Conservation (phyloP, 2,329 filamentous ascomycete genomes). For the Rhynchosporium graminicola region DNA sequence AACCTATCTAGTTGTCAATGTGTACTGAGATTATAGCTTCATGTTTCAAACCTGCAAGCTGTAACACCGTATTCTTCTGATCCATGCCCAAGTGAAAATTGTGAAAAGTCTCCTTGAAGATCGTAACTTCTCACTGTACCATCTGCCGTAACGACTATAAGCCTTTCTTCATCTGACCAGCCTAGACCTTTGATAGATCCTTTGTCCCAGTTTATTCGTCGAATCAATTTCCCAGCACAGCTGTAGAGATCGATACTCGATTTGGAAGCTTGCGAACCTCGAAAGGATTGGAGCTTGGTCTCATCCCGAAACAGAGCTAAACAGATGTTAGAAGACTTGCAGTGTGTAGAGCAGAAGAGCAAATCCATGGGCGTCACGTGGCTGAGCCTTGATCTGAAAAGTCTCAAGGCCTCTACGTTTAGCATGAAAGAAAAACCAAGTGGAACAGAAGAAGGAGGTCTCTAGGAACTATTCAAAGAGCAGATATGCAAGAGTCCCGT, state of each 20-base stretch:
- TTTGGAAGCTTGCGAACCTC: constrained; percentile 70
- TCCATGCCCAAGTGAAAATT: constrained; percentile 88
- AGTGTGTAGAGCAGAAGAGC: background rate
- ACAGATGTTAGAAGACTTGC: constrained; percentile 29
- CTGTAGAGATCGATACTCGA: constrained; percentile 93
- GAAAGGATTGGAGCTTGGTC: constrained; percentile 76
- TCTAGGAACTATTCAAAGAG: too few species aligned
- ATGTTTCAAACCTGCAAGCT: constrained; percentile 61
- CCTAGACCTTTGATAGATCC: constrained; percentile 84
- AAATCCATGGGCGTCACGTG: too few species aligned
- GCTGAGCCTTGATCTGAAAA: too few species aligned
- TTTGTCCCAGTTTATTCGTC: constrained; percentile 88
- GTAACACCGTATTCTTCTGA: constrained; percentile 85
- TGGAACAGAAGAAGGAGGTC: too few species aligned
- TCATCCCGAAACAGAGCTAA: constrained; percentile 87
- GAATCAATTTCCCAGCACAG: constrained; percentile 84
- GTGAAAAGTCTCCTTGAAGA: constrained; percentile 91
- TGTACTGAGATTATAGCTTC: background rate
- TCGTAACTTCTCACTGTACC: constrained; percentile 88
- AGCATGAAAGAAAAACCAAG: too few species aligned
- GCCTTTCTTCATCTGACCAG: constrained; percentile 94
- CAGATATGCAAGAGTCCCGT: too few species aligned
- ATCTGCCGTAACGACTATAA: constrained; percentile 85
- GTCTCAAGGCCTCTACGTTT: too few species aligned
- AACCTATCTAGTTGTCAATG: constrained; percentile 52